Evolutionary conservation across 2,329 filamentous ascomycete genomes (phyloP), one percentile per base, ranked within the genome.

Genomic region (Fusarium nygamai): DNA sequence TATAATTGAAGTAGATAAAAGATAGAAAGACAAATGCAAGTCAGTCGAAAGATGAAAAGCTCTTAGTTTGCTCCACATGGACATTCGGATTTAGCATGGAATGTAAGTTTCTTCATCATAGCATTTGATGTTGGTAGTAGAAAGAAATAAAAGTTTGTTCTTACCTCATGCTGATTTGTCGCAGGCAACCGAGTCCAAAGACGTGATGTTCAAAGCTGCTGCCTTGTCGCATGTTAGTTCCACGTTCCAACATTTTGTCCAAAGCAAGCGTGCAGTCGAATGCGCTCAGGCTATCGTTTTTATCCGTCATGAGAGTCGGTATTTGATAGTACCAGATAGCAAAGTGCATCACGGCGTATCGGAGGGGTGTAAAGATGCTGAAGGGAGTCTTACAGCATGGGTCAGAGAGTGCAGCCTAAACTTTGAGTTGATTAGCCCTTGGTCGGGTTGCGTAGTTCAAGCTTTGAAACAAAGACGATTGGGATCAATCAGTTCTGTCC

Each of bases 11-110:
- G 67, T 69, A 76, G 60, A 71, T 51, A 75, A 72, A 73, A 58
- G 27, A 63, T 64, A 74, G 69, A 74, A 74, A 72, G 58, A 73
- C 72, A 76, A 78, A 78, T 82, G 80, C 79, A 81, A 81, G 85
- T 94, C 92, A 94, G 91, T 88, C 88, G 92, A 93, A 93, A 93
- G 92, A 93, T 94, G 92, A 94, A 94, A 93, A 93, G 91, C 88
- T 90, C 88, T 88, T 88, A 87, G 85, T 87, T 89, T 86, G 84
- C 85, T 93, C 90, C 88, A 92, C 89, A 91, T 89, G 80, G 78
- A 77, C 78, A 80, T 80, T 94, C 91, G 87, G 92, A 85, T 90
- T 93, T 93, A 93, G 92, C 92, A 93, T 92, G 90, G 91, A 92
- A 91, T 91, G 85, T 87, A 86, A 85, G 84, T 84, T 88, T 85